Evolutionary conservation across 495 filamentous ascomycete species (phyloP).

Genomic region (Trichodelitschia bisporula): DNA sequence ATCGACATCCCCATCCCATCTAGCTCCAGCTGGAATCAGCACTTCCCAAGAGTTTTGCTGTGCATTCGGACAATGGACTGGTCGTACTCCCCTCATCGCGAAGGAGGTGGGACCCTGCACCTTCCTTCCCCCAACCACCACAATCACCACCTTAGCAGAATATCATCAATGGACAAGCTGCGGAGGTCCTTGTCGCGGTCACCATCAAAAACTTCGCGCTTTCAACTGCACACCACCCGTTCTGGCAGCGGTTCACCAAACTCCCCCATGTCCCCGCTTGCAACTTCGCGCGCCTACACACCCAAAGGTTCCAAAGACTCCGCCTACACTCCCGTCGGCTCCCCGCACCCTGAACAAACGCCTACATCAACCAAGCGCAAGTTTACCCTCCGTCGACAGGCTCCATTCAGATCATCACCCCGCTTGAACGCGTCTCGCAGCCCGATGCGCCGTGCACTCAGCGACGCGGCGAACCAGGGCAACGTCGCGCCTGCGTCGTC

Average conservation of each 20-base stretch:
- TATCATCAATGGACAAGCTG: constrained; percentile 49
- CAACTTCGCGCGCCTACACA: constrained; percentile 4
- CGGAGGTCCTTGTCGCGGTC: constrained; percentile 69
- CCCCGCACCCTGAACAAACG: neutral
- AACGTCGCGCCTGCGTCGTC: constrained; percentile 30
- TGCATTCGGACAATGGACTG: constrained; percentile 18
- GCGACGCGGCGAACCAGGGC: constrained; percentile 40
- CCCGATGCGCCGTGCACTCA: constrained; percentile 50
- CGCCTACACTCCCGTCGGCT: constrained; percentile 1
- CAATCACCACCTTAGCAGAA: constrained; percentile 44
- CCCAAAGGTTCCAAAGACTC: neutral
- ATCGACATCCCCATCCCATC: too few species aligned
- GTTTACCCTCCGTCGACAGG: constrained; percentile 18
- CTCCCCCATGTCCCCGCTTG: constrained; percentile 18
- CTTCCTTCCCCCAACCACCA: constrained; percentile 62
- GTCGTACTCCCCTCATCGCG: constrained; percentile 15
- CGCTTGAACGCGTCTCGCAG: constrained; percentile 40
- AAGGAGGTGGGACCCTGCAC: constrained; percentile 46
- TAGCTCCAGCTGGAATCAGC: too few species aligned
- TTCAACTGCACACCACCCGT: constrained; percentile 33
- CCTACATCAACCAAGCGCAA: constrained; percentile 6
- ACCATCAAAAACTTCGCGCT: constrained; percentile 50
- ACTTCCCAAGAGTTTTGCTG: too few species aligned
- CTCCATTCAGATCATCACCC: constrained; percentile 22
- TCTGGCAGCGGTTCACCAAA: constrained; percentile 19